Evolutionary conservation across 192 early-diverging fungal species (phyloP), one percentile per base, ranked within the genome.

Genomic region (Coemansia sp.): DNA sequence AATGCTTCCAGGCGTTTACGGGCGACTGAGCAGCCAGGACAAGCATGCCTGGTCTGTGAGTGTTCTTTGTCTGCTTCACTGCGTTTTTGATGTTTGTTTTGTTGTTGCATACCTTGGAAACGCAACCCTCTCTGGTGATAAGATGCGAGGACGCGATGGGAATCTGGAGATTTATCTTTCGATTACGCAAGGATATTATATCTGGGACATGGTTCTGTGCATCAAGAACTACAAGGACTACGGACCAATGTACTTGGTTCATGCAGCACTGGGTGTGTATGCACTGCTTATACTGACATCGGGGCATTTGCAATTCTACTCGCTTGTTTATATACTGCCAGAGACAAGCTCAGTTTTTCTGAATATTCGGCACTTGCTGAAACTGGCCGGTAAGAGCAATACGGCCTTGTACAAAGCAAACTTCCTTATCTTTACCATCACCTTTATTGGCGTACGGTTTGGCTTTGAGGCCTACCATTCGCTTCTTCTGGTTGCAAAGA

Each of bases 281-380:
- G 74, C 74, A 3, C 42, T 82, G 8, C 10, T 76, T 32, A 53
- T 82, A 4, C 12, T 82, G 45, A 74, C 69, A 1, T 82, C 79
- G 21, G 39, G 74, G 11, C 79, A 82, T 49, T 52, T 82, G 50
- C 79, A 82, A 64, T 82, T 71, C 32, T 82, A 76, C 18, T 70
- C 79, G 0, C 67, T 82, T 32, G 74, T 74, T 8, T 82, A 61
- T 61, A 44, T 82, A 61, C 68, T 82, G 40, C 79, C 79, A 0
- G 79, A 82, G 16, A 37, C 74, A 18, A 82, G 79, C 71, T 82
- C 79, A 0, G 65, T 82, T 8, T 76, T 82, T 58, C 57, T 82
- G 39, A 69, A 82, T 26, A 65, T 76, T 19, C 66, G 79, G 13
- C 71, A 74, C 44, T 43, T 82, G 61, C 49, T 82, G 9, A 82